Evolutionary conservation across 495 filamentous ascomycete species (phyloP), one percentile per base, ranked within the genome.

Genomic region (Apodospora peruviana): DNA sequence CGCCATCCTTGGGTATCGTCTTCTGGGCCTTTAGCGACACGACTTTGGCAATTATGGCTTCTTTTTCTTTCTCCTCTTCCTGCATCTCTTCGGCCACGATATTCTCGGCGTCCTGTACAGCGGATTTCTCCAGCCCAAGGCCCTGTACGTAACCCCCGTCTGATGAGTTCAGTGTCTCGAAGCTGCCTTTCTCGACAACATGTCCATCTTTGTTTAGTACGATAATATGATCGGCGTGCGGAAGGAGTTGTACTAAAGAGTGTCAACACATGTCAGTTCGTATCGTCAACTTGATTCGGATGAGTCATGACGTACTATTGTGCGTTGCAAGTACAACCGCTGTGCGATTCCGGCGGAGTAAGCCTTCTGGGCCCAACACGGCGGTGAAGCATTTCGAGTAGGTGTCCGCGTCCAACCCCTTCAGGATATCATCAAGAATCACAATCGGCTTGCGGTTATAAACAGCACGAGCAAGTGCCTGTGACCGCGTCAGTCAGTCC

Each of bases 381-480:
- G 64, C 65, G 0, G 83, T 85, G 9, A 36, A 45, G 17, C 14
- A 27, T n/a, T n/a, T 19, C 18, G 12, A 3, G 10, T 34, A 21
- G 5, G 43, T 45, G 16, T 73, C 68, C 0, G 72, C 63, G 56
- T 86, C 83, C 11, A 86, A 66, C 3, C 77, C 80, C 45, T 74
- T 83, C 9, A 64, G 47, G 32, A 60, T 49, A 21, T 64, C 60
- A 37, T 64, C 60, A 9, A 64, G 42, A 10, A 60, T 38, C 16
- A 51, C 51, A 5, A 56, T 52, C 0, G 45, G 43, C 29, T 53
- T 56, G 19, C 49, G 47, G 16, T 50, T 36, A 25, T 64, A 64
- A 0, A 64, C 44, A 9, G 55, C 57, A 19, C 60, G 45, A 1
- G 60, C 58, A 24, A 64, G 42, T 0, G 55, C 49, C 58, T 61